A percentile compares a stretch with the other conserved stretches of the same genome.
Conservation (phyloP, 768 basidiomycete species). For the Paxillus rubicundulus region DNA sequence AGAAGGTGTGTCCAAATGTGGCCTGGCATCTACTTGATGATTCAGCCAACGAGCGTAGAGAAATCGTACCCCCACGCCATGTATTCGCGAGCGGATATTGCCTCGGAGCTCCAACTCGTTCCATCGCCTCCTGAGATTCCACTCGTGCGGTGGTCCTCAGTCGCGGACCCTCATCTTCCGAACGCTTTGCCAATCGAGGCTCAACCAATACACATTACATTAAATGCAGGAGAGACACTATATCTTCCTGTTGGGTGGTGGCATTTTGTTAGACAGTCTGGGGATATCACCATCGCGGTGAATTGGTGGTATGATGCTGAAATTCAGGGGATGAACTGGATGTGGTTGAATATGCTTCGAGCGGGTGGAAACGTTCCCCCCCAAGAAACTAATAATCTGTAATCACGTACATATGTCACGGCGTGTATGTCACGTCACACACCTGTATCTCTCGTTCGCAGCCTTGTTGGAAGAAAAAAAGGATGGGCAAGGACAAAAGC, state of each 20-base stretch:
- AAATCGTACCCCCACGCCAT: slow-evolving; percentile 63
- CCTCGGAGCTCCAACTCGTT: slow-evolving; percentile 25
- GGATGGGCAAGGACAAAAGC: slow-evolving; percentile 72
- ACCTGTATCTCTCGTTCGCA: not conserved
- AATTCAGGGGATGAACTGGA: slow-evolving; percentile 68
- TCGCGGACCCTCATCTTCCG: slow-evolving; percentile 54
- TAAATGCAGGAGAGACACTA: slow-evolving; percentile 73
- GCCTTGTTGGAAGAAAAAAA: not conserved
- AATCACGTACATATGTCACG: slow-evolving; percentile 9
- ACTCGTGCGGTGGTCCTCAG: slow-evolving; percentile 79
- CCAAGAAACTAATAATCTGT: slow-evolving; percentile 33
- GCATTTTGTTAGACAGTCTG: slow-evolving; percentile 81
- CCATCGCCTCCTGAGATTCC: slow-evolving; percentile 35
- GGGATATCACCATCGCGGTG: slow-evolving; percentile 60
- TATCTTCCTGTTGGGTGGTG: slow-evolving; percentile 95
- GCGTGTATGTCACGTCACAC: slow-evolving; percentile 22
- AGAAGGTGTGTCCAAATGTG: slow-evolving; percentile 51
- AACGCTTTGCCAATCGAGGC: slow-evolving; percentile 49
- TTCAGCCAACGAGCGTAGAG: slow-evolving; percentile 38
- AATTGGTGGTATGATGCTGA: slow-evolving; percentile 94
- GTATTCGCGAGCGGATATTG: slow-evolving; percentile 43
- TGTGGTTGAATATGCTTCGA: slow-evolving; percentile 61
- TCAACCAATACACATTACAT: slow-evolving; percentile 62
- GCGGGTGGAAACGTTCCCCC: slow-evolving; percentile 37
- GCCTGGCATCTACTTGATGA: not conserved